phyloP scores from a whole-genome alignment of 306 rosid genomes.

The Dicorynia guianensis region DNA sequence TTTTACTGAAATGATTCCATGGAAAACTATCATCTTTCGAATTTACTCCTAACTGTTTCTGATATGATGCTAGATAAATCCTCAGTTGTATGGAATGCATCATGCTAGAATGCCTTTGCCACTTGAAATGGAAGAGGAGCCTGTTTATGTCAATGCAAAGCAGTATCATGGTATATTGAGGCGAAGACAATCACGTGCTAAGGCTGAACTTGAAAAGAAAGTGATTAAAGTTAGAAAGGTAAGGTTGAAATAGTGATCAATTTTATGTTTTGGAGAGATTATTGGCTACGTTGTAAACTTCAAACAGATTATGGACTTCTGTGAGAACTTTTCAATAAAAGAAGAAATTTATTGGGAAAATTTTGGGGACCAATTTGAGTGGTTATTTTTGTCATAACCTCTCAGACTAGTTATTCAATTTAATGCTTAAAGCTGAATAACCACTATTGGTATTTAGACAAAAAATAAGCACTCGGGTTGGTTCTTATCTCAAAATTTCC shows the following conservation, averaged over 20 bases:
- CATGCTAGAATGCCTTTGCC: constrained; percentile 90
- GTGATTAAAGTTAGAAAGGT: constrained; percentile 78
- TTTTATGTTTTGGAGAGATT: background rate
- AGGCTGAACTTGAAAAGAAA: constrained; percentile 84
- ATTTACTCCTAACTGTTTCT: constrained; percentile 35
- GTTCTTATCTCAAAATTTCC: too few relatives aligned
- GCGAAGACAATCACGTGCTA: constrained; percentile 90
- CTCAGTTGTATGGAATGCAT: constrained; percentile 67
- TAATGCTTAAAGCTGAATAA: too few relatives aligned
- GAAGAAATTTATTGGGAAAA: constrained; percentile 1
- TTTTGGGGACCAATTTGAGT: too few relatives aligned
- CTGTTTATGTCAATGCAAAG: constrained; percentile 93
- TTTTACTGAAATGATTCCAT: constrained; percentile 30
- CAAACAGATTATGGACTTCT: background rate
- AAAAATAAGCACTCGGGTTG: too few relatives aligned
- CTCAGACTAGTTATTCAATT: too few relatives aligned
- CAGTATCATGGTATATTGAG: constrained; percentile 93
- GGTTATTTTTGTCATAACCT: too few relatives aligned
- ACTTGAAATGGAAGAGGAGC: constrained; percentile 87
- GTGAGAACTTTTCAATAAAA: background rate
- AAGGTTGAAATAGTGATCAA: constrained; percentile 6
- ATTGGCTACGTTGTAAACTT: background rate
- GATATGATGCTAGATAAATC: constrained; percentile 58
- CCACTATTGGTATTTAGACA: too few relatives aligned
- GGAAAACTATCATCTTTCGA: constrained; percentile 1